These are phyloP conservation scores for Leucoagaricus sp. DNA, from an alignment of 1,284 basidiomycete species.

Conservation along the genomic window DNA sequence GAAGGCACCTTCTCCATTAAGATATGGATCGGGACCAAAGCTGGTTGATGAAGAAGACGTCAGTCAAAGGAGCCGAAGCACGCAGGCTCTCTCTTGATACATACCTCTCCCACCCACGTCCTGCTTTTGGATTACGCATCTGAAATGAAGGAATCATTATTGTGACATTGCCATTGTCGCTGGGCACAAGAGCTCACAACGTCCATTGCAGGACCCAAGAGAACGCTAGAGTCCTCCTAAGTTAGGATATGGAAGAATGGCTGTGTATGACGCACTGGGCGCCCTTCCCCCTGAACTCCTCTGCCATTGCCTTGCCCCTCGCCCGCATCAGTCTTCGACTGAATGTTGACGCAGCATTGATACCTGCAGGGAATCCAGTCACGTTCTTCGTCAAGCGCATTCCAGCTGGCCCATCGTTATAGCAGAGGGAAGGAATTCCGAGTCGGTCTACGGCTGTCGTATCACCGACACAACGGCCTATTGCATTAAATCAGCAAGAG, in stretches of 20 bases:
- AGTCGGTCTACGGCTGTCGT: constrained; percentile 45
- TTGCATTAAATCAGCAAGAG: neutral
- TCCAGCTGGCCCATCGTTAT: constrained; percentile 60
- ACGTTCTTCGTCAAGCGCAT: constrained; percentile 52
- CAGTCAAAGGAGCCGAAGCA: constrained; percentile 2
- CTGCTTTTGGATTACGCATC: constrained; percentile 55
- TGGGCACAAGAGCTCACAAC: constrained; percentile 40
- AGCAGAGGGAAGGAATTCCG: constrained; percentile 45
- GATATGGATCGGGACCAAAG: constrained; percentile 67
- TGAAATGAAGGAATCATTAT: constrained; percentile 18
- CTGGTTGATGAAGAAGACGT: constrained; percentile 25
- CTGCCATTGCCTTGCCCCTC: constrained; percentile 70
- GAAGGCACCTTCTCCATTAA: constrained; percentile 64
- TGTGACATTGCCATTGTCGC: neutral
- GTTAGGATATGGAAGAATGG: too few species aligned
- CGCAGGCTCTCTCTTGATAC: too few species aligned
- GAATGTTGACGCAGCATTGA: constrained; percentile 59
- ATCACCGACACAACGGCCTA: constrained; percentile 65
- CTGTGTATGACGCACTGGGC: constrained; percentile 46
- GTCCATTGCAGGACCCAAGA: constrained; percentile 61
- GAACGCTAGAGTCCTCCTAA: constrained; percentile 34
- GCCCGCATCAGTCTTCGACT: constrained; percentile 54
- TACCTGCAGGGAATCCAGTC: constrained; percentile 54
- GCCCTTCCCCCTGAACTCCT: constrained; percentile 77
- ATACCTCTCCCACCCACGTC: constrained; percentile 69